Evolutionary conservation across 176 grass and related monocot genomes (phyloP).

Genomic region (Alopecurus myosuroides): DNA sequence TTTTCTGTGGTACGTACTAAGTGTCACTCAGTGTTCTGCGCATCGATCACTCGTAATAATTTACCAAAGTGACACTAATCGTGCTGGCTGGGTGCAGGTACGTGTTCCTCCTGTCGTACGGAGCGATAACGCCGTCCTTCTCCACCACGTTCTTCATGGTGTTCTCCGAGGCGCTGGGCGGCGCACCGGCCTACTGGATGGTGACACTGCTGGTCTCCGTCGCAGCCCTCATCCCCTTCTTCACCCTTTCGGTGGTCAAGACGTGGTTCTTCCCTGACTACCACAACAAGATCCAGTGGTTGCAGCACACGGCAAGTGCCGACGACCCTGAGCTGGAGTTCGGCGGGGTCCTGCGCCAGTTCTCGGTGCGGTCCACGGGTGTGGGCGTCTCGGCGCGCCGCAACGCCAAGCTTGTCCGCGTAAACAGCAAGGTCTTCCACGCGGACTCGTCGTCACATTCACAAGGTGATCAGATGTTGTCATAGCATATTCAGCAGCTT

Average conservation of each 20-base stretch:
- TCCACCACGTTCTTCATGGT: conserved; percentile 58
- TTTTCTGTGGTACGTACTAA: conserved; percentile 45
- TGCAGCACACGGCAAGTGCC: conserved; percentile 29
- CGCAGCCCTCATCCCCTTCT: conserved; percentile 61
- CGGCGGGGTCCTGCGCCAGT: conserved; percentile 56
- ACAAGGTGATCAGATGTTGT: not conserved
- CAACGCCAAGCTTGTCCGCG: conserved; percentile 36
- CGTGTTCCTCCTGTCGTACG: conserved; percentile 69
- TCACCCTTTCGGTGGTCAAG: conserved; percentile 38
- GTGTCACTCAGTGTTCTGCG: not conserved
- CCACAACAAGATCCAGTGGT: conserved; percentile 77
- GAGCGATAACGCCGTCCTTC: conserved; percentile 59
- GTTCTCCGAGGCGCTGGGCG: conserved; percentile 45
- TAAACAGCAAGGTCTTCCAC: conserved; percentile 40
- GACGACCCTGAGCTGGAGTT: conserved; percentile 42
- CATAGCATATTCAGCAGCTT: not conserved
- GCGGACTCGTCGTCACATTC: not conserved
- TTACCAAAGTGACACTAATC: not conserved
- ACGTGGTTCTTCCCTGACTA: conserved; percentile 72
- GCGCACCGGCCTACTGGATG: conserved; percentile 63
- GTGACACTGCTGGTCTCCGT: conserved; percentile 49
- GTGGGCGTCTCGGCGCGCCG: conserved; percentile 75
- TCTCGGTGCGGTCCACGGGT: conserved; percentile 64
- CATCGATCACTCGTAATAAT: not conserved
- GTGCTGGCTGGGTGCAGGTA: conserved; percentile 26